phyloP scores from a whole-genome alignment of 208 protist species.

The Porcisia deanei region DNA sequence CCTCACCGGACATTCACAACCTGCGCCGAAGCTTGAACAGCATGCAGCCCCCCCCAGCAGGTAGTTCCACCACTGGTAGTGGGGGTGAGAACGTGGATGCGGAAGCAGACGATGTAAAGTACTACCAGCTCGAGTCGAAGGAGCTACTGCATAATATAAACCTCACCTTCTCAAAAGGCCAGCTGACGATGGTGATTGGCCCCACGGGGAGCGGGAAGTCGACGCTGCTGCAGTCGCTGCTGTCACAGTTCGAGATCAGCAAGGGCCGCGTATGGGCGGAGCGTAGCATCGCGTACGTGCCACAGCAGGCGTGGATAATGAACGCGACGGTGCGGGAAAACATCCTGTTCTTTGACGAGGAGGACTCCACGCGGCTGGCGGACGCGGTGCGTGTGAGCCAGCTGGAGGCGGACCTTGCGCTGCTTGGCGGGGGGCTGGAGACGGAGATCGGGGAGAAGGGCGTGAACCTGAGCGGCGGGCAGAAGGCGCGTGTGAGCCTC shows the following conservation, averaged over 20 bases:
- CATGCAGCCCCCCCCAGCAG: neutral
- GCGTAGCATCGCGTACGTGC: slow-evolving; percentile 82
- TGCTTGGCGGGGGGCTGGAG: slow-evolving; percentile 80
- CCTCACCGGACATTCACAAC: neutral
- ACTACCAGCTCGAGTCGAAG: slow-evolving; percentile 43
- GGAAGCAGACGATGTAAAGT: slow-evolving; percentile 19
- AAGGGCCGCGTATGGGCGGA: slow-evolving; percentile 34
- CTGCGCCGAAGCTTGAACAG: no score
- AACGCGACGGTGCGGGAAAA: slow-evolving; percentile 93
- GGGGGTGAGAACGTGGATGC: neutral
- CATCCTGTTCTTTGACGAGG: slow-evolving; percentile 87
- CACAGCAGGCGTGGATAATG: slow-evolving; percentile 94
- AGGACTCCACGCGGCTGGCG: slow-evolving; percentile 50
- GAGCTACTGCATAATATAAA: slow-evolving; percentile 48
- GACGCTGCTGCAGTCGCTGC: slow-evolving; percentile 53
- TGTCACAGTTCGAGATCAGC: slow-evolving; percentile 42
- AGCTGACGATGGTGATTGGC: slow-evolving; percentile 63
- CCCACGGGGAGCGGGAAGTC: slow-evolving; percentile 82
- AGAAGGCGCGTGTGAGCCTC: slow-evolving; percentile 86
- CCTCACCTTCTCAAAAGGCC: slow-evolving; percentile 30
- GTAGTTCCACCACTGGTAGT: neutral
- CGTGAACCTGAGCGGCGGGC: slow-evolving; percentile 89
- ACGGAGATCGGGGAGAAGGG: slow-evolving; percentile 92
- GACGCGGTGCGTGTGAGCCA: slow-evolving; percentile 58
- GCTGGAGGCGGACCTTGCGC: slow-evolving; percentile 81